Percentiles rank a stretch among this genome's conserved stretches.
Conservation (phyloP, 225 moss, liverwort and hornwort species). For the Sphagnum tenellum region DNA sequence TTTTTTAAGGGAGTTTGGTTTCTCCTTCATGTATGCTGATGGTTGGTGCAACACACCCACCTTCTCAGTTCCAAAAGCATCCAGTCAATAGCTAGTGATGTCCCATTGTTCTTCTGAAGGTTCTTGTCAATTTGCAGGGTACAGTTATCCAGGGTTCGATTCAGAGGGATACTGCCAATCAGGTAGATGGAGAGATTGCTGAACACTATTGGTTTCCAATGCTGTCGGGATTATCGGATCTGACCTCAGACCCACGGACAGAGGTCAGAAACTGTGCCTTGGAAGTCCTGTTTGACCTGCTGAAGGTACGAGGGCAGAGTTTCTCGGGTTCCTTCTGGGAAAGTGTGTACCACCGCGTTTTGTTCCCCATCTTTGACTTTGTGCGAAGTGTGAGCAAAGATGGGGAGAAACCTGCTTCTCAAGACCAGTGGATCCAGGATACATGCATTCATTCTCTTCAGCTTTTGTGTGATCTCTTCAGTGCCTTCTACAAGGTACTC, state of each 20-base stretch:
- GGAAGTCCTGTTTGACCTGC: conserved; percentile 95
- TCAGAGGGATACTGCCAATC: conserved; percentile 44
- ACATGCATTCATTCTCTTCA: conserved; percentile 98
- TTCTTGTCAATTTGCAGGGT: neutral
- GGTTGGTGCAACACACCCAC: too few species aligned
- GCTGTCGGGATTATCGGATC: conserved; percentile 98
- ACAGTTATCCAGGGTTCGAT: too few species aligned
- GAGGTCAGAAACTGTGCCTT: conserved; percentile 98
- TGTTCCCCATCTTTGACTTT: conserved; percentile 98
- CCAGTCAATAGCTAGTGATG: neutral
- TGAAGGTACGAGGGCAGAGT: conserved; percentile 86
- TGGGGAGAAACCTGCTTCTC: conserved; percentile 92
- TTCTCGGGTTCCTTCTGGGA: conserved; percentile 97
- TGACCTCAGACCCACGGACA: conserved; percentile 88
- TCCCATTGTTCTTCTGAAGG: neutral
- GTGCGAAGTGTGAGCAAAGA: conserved; percentile 98
- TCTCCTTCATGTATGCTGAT: too few species aligned
- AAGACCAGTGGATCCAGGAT: conserved; percentile 96
- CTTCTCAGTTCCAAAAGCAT: too few species aligned
- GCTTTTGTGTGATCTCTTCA: conserved; percentile 95
- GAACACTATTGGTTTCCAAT: conserved; percentile 99
- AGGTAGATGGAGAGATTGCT: conserved; percentile 88
- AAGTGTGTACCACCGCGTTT: conserved; percentile 95
- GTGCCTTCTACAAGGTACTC: conserved; percentile 97
- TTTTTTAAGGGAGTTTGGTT: neutral